Percentiles rank a stretch among this genome's conserved stretches.
Conservation (phyloP, 805 yeast species). For the Candida incommunis region DNA sequence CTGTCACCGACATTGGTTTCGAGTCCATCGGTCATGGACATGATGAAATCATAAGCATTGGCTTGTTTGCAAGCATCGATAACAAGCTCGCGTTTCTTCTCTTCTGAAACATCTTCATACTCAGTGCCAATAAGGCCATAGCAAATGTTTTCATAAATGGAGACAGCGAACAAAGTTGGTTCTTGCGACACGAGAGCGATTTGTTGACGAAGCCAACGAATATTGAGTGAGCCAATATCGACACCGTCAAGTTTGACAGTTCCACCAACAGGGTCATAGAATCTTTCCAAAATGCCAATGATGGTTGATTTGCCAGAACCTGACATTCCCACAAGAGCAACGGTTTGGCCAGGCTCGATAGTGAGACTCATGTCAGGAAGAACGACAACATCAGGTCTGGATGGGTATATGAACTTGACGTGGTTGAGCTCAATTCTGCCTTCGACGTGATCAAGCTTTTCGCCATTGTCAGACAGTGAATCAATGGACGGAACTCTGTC, state of each 20-base stretch:
- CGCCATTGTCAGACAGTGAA: conserved; percentile 17
- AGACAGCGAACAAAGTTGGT: conserved; percentile 82
- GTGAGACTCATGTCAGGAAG: conserved; percentile 61
- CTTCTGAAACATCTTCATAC: conserved; percentile 34
- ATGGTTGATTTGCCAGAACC: conserved; percentile 95
- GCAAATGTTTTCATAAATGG: conserved; percentile 74
- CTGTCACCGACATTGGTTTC: conserved; percentile 54
- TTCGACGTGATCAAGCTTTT: conserved; percentile 12
- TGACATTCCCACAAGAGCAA: conserved; percentile 91
- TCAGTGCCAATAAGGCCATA: conserved; percentile 71
- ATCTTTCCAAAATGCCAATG: conserved; percentile 70
- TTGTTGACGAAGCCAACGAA: conserved; percentile 58
- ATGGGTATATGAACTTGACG: conserved; percentile 78
- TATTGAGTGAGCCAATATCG: conserved; percentile 57
- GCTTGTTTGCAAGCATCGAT: conserved; percentile 24
- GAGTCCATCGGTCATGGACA: conserved; percentile 67
- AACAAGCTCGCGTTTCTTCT: conserved; percentile 24
- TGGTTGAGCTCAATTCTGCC: conserved; percentile 74
- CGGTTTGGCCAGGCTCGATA: conserved; percentile 79
- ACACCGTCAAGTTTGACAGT: conserved; percentile 70
- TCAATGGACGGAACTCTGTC: conserved; percentile 29
- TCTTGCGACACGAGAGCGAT: conserved; percentile 94
- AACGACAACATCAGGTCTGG: conserved; percentile 66
- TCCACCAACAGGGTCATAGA: conserved; percentile 70
- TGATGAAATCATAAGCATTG: conserved; percentile 26